Evolutionary conservation across 768 basidiomycete species (phyloP).

Genomic region (Amanita phalloides): DNA sequence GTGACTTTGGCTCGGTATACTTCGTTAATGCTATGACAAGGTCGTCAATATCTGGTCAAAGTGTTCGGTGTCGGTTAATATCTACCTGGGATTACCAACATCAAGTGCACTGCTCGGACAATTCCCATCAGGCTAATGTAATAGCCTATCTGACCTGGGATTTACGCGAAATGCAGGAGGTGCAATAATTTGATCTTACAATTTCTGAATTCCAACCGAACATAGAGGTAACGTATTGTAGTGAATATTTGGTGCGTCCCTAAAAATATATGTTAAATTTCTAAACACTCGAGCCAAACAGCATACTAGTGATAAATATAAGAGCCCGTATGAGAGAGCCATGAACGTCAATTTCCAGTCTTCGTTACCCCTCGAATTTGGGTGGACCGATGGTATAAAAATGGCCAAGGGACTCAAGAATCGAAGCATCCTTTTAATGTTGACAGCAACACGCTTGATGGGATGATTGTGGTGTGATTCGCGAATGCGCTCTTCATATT

Average conservation of each 20-base stretch:
- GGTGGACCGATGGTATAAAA: constrained; percentile 39
- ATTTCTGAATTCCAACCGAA: constrained; percentile 63
- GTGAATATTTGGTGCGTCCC: constrained; percentile 51
- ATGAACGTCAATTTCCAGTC: constrained; percentile 63
- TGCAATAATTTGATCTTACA: constrained; percentile 23
- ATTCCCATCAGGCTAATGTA: constrained; percentile 48
- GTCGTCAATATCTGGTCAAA: background rate
- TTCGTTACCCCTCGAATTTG: constrained; percentile 21
- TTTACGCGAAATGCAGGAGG: background rate
- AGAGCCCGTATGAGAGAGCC: constrained; percentile 40
- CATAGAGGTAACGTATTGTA: constrained; percentile 51
- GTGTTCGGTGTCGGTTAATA: background rate
- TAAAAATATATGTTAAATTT: background rate
- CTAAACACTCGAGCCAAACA: background rate
- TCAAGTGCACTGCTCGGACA: constrained; percentile 43
- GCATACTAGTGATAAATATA: constrained; percentile 35
- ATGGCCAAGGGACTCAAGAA: constrained; percentile 68
- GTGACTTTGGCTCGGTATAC: constrained; percentile 33
- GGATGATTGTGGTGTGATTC: constrained; percentile 10
- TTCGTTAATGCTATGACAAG: constrained; percentile 38
- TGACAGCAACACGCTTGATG: constrained; percentile 9
- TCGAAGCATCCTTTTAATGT: constrained; percentile 34
- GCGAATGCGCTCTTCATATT: constrained; percentile 23
- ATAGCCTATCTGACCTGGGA: constrained; percentile 50
- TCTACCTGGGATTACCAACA: constrained; percentile 52